Percentiles rank a stretch among this genome's conserved stretches.
phyloP scores from a whole-genome alignment of 2,329 filamentous ascomycete genomes.

The Myriosclerotinia scirpicola region DNA sequence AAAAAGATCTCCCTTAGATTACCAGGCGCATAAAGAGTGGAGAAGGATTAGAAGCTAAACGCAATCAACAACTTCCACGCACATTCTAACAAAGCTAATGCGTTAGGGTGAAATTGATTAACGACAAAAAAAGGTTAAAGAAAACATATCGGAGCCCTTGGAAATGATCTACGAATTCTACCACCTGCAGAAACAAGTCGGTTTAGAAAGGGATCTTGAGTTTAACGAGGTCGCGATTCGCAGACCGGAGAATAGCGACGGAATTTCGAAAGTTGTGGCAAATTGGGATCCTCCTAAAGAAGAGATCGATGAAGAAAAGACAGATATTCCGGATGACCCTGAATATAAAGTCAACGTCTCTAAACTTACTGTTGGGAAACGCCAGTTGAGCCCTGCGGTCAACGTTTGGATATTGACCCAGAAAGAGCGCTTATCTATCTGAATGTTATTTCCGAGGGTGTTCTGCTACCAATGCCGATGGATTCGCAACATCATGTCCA shows the following conservation, averaged over 20 bases:
- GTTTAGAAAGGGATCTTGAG: no score
- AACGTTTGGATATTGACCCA: slow-evolving; percentile 9
- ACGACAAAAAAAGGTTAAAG: background rate
- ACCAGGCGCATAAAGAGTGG: background rate
- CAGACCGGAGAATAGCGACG: background rate
- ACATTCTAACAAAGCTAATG: no score
- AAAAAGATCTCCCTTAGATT: background rate
- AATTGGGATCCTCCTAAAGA: background rate
- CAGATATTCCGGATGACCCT: background rate
- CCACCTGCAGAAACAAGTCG: no score
- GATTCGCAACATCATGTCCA: slow-evolving; percentile 44
- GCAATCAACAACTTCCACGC: no score
- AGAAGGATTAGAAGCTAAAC: no score
- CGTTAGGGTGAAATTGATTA: background rate
- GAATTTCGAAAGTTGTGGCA: background rate
- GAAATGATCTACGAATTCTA: no score
- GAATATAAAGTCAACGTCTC: slow-evolving; percentile 23
- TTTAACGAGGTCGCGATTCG: no score
- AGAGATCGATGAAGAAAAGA: background rate
- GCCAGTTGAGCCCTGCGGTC: background rate
- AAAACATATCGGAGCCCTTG: background rate
- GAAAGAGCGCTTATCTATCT: slow-evolving; percentile 32
- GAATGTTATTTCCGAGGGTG: slow-evolving; percentile 46
- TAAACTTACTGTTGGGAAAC: slow-evolving; percentile 17
- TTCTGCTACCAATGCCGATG: slow-evolving; percentile 47